These are phyloP conservation scores for Dictyostelium intermedium DNA, from an alignment of 78 protist genomes.

Conservation along the genomic window DNA sequence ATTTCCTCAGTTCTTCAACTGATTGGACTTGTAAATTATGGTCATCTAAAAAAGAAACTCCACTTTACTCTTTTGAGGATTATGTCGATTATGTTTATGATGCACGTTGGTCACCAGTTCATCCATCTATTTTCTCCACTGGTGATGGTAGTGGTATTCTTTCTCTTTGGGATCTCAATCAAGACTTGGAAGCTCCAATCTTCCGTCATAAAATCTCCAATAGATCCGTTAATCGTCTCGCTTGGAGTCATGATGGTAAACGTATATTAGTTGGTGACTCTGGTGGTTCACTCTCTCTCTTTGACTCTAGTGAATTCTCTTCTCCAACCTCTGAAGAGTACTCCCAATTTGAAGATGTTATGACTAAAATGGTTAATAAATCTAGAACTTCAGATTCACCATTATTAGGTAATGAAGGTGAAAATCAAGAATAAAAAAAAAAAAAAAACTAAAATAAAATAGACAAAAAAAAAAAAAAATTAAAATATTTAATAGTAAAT, in stretches of 20 bases:
- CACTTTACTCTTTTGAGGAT: conserved; percentile 84
- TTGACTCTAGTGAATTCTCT: conserved; percentile 55
- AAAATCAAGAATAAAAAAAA: neutral
- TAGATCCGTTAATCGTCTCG: conserved; percentile 40
- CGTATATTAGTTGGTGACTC: conserved; percentile 70
- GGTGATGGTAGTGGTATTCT: conserved; percentile 87
- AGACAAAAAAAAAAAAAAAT: no score
- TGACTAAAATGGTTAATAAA: conserved; percentile 51
- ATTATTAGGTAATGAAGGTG: conserved; percentile 12
- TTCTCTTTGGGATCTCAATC: conserved; percentile 82
- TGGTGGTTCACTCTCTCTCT: conserved; percentile 60
- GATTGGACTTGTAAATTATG: conserved; percentile 92
- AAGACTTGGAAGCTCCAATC: conserved; percentile 56
- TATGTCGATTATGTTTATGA: conserved; percentile 87
- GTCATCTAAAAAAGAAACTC: conserved; percentile 67
- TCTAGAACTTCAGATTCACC: conserved; percentile 45
- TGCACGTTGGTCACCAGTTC: conserved; percentile 91
- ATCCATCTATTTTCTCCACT: conserved; percentile 86
- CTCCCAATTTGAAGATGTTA: conserved; percentile 45
- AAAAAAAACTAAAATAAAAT: neutral
- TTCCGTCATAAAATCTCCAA: conserved; percentile 40
- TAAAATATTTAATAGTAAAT: no score
- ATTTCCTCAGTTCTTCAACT: conserved; percentile 80
- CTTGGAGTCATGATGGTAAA: conserved; percentile 77
- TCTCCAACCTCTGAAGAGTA: conserved; percentile 42